A percentile compares a stretch with the other conserved stretches of the same genome.
These are phyloP conservation scores for Trametes cubensis DNA, from an alignment of 768 basidiomycete genomes.

Conservation along the genomic window DNA sequence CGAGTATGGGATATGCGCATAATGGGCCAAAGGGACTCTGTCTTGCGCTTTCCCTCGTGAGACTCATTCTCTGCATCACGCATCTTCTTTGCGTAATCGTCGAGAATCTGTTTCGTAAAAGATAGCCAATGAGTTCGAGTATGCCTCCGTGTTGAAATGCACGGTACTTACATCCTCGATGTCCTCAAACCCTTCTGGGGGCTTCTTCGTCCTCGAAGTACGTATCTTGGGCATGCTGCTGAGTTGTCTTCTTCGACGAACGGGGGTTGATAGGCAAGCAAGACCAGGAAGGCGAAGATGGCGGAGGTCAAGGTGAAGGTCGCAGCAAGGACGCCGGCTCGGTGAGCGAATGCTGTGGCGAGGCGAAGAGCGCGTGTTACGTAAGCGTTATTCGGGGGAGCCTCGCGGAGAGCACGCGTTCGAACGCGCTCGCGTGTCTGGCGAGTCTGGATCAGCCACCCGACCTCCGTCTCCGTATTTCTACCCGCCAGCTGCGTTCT, in stretches of 20 bases:
- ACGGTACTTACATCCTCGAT: slow-evolving; percentile 67
- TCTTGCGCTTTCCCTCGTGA: slow-evolving; percentile 96
- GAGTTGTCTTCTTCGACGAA: neutral
- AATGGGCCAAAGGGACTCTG: slow-evolving; percentile 91
- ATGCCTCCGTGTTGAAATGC: neutral
- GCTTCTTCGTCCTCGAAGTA: slow-evolving; percentile 89
- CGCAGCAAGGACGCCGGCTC: slow-evolving; percentile 13
- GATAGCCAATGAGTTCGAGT: neutral
- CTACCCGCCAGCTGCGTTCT: slow-evolving; percentile 5
- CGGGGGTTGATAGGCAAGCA: neutral
- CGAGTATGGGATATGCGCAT: slow-evolving; percentile 98
- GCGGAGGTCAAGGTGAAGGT: neutral
- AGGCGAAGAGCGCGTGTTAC: slow-evolving; percentile 19
- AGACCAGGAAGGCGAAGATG: neutral
- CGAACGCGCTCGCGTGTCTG: slow-evolving; percentile 22
- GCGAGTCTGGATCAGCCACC: slow-evolving; percentile 16
- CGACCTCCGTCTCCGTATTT: slow-evolving; percentile 21
- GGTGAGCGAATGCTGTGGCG: slow-evolving; percentile 7
- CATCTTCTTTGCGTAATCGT: slow-evolving; percentile 99
- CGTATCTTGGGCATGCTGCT: slow-evolving; percentile 85
- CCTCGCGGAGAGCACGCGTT: slow-evolving; percentile 25
- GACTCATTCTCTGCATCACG: slow-evolving; percentile 98
- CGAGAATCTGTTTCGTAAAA: slow-evolving; percentile 67
- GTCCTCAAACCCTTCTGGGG: slow-evolving; percentile 95
- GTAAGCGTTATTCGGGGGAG: slow-evolving; percentile 21